Conservation (phyloP, 768 basidiomycete genomes). For the Termitomyces sp. region DNA sequence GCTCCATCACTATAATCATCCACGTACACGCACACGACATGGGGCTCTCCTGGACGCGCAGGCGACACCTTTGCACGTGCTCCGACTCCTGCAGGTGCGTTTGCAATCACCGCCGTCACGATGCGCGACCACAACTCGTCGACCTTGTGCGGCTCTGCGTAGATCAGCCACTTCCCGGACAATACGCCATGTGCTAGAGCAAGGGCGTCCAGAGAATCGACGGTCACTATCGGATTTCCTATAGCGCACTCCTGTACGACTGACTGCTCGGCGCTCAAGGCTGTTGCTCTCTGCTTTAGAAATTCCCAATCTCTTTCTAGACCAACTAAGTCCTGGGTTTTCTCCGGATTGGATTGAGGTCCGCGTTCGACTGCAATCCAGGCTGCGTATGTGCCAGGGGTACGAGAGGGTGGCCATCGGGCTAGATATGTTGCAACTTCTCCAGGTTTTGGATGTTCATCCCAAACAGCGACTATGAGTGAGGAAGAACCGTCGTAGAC, state of each 20-base stretch:
- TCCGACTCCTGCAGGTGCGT: constrained; percentile 8
- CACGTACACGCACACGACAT: constrained; percentile 35
- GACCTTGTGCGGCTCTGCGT: constrained; percentile 24
- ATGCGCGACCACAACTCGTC: constrained; percentile 34
- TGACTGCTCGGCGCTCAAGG: background rate
- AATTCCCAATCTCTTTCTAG: constrained; percentile 8
- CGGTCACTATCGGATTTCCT: constrained; percentile 19
- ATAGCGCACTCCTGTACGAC: background rate
- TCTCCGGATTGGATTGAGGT: background rate
- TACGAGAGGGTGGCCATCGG: constrained; percentile 37
- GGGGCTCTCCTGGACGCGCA: constrained; percentile 22
- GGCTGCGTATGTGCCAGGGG: constrained; percentile 24
- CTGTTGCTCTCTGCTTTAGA: constrained; percentile 6
- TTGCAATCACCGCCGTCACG: constrained; percentile 17
- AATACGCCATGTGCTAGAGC: constrained; percentile 28
- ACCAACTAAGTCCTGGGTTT: constrained; percentile 5
- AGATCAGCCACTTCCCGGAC: constrained; percentile 38
- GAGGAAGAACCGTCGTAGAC: constrained; percentile 10
- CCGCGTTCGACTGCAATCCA: constrained; percentile 34
- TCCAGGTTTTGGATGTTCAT: constrained; percentile 19
- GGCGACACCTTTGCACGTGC: constrained; percentile 35
- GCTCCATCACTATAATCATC: constrained; percentile 22
- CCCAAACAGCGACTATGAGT: constrained; percentile 20
- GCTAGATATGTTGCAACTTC: constrained; percentile 25
- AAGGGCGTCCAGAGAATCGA: constrained; percentile 28